Percentiles rank a stretch among this genome's conserved stretches.
These are phyloP conservation scores for Alternaria triticimaculans DNA, from an alignment of 2,329 filamentous ascomycete species.

Conservation along the genomic window DNA sequence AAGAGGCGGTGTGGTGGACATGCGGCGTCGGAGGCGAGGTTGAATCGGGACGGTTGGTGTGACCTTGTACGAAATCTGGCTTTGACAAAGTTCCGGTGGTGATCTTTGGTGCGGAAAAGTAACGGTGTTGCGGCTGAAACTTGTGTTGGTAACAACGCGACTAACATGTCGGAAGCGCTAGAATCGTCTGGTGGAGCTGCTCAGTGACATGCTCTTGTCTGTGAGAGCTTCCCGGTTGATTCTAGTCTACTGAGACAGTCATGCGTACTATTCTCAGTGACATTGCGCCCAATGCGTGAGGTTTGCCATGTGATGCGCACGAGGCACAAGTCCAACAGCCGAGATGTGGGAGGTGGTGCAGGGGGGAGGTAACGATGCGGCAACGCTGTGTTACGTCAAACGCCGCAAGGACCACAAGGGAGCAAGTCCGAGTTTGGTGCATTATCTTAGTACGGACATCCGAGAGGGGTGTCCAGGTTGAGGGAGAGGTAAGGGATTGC, in stretches of 20 bases:
- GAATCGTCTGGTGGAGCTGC: background rate
- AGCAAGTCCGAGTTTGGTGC: background rate
- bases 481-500: background rate
- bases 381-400: constrained; percentile 1
- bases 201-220: constrained; percentile 4
- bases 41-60: constrained; percentile 2
- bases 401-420: background rate
- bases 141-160: background rate
- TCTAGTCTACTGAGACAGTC: background rate
- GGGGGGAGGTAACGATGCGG: background rate
- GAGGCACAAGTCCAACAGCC: constrained; percentile 5
- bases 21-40: background rate
- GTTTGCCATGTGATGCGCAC: constrained; percentile 13
- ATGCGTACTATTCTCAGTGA: background rate
- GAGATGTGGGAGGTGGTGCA: constrained; percentile 10
- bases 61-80: constrained; percentile 7
- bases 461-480: background rate
- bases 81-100: background rate
- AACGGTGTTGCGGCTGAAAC: background rate
- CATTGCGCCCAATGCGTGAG: constrained; percentile 5
- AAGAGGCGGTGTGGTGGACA: constrained; percentile 1
- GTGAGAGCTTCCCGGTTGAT: background rate
- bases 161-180: background rate
- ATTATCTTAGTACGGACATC: background rate
- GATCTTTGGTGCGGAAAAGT: constrained; percentile 6